Percentiles rank a stretch among this genome's conserved stretches.
Evolutionary conservation across 2,329 filamentous ascomycete species (phyloP).

Genomic region (Phyllosticta paracitricarpa): DNA sequence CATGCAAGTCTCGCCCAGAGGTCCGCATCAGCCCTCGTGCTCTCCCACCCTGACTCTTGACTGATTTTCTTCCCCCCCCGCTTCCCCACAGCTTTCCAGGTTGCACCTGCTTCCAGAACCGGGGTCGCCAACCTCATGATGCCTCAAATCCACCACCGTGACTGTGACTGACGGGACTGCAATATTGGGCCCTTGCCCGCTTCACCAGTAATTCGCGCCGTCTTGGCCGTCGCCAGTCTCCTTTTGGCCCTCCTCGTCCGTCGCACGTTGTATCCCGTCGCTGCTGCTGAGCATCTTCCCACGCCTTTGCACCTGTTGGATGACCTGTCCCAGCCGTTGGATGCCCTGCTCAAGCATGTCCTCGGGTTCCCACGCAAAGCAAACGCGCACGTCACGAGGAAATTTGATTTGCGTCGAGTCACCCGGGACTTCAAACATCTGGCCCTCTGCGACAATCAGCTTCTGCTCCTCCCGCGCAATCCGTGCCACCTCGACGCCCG

Average conservation of each 20-base stretch:
- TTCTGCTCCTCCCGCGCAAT: slow-evolving; percentile 53
- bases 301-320: slow-evolving; percentile 29
- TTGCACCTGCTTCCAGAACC: slow-evolving; percentile 8
- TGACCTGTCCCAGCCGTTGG: slow-evolving; percentile 46
- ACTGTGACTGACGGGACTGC: neutral
- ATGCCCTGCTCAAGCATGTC: slow-evolving; percentile 58
- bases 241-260: neutral
- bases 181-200: neutral
- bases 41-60: neutral
- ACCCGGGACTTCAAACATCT: slow-evolving; percentile 52
- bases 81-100: slow-evolving; percentile 1
- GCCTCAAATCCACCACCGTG: neutral
- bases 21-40: neutral
- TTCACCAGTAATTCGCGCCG: slow-evolving; percentile 24
- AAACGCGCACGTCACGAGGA: slow-evolving; percentile 51
- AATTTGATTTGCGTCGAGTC: slow-evolving; percentile 45
- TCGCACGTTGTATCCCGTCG: slow-evolving; percentile 13
- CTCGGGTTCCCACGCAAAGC: slow-evolving; percentile 60
- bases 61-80: neutral
- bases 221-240: slow-evolving; percentile 7
- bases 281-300: neutral
- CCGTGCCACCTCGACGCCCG: slow-evolving; percentile 46
- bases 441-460: slow-evolving; percentile 57
- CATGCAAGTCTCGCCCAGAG: neutral
- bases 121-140: slow-evolving; percentile 4